These are phyloP conservation scores for Aeminium ludgeri DNA, from an alignment of 495 filamentous ascomycete species.

Conservation along the genomic window DNA sequence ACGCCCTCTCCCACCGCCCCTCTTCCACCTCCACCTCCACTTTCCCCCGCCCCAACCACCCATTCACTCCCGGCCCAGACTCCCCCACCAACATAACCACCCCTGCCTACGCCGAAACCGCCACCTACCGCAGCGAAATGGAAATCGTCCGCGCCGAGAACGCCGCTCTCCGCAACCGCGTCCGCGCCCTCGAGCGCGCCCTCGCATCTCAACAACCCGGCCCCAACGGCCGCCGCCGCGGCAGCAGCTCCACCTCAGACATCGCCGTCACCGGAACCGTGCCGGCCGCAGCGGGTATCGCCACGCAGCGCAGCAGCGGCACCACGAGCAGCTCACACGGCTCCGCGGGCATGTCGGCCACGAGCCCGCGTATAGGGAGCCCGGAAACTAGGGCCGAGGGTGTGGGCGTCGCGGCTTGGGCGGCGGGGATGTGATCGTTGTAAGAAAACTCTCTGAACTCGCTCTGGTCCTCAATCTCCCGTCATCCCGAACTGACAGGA, in stretches of 20 bases:
- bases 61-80: slow-evolving; percentile 4
- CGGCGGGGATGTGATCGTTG: no score
- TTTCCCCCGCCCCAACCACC: slow-evolving; percentile 1
- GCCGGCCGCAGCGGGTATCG: not conserved
- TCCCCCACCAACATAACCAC: slow-evolving; percentile 16
- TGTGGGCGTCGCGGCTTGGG: slow-evolving; percentile 8
- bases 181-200: slow-evolving; percentile 52
- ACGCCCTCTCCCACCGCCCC: slow-evolving; percentile 10
- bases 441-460: no score
- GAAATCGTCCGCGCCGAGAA: slow-evolving; percentile 67
- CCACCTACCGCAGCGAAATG: slow-evolving; percentile 50
- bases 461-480: no score
- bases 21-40: slow-evolving; percentile 3
- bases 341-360: not conserved
- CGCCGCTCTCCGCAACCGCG: slow-evolving; percentile 51
- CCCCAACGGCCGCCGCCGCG: slow-evolving; percentile 3
- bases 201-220: not conserved
- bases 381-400: not conserved
- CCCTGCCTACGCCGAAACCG: slow-evolving; percentile 54
- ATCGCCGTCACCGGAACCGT: slow-evolving; percentile 2
- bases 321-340: not conserved
- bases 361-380: not conserved
- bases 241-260: slow-evolving; percentile 9
- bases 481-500: slow-evolving; percentile 79
- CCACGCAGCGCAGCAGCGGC: not conserved